Evolutionary conservation across 2,329 filamentous ascomycete species (phyloP).

Genomic region (Colletotrichum cordylinicola): DNA sequence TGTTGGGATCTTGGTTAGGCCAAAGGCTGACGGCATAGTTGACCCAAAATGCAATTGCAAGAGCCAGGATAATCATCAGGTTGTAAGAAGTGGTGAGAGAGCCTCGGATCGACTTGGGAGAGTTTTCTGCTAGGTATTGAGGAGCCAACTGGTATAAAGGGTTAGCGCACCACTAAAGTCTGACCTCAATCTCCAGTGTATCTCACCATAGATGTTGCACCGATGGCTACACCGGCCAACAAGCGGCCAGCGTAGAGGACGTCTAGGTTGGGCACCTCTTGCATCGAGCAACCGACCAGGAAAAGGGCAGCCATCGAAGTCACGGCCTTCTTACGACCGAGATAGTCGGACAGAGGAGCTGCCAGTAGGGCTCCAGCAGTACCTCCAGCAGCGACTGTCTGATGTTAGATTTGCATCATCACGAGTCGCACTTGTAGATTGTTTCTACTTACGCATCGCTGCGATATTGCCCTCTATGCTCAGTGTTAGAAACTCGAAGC

Average conservation of each 20-base stretch:
- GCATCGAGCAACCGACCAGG: conserved; percentile 36
- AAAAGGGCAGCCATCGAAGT: conserved; percentile 36
- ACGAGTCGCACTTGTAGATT: background rate
- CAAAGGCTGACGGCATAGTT: conserved; percentile 32
- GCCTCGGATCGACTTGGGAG: conserved; percentile 43
- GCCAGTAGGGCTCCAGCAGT: conserved; percentile 40
- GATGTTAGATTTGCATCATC: background rate
- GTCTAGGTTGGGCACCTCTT: conserved; percentile 38
- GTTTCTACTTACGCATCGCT: conserved; percentile 31
- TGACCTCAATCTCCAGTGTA: too few relatives aligned
- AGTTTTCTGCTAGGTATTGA: conserved; percentile 45
- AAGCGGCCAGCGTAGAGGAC: conserved; percentile 41
- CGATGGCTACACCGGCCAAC: conserved; percentile 39
- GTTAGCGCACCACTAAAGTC: background rate
- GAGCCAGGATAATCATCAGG: conserved; percentile 40
- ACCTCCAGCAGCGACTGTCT: conserved; percentile 38
- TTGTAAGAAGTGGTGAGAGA: conserved; percentile 46
- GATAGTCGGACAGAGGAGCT: conserved; percentile 40
- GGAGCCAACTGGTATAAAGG: conserved; percentile 33
- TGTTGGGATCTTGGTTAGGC: conserved; percentile 31
- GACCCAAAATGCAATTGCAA: conserved; percentile 38
- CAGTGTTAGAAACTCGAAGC: background rate
- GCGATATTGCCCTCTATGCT: conserved; percentile 33
- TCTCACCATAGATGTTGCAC: conserved; percentile 36
- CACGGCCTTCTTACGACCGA: conserved; percentile 40